These are phyloP conservation scores for Staphylotrichum longicolle DNA, from an alignment of 495 filamentous ascomycete species.

Conservation along the genomic window DNA sequence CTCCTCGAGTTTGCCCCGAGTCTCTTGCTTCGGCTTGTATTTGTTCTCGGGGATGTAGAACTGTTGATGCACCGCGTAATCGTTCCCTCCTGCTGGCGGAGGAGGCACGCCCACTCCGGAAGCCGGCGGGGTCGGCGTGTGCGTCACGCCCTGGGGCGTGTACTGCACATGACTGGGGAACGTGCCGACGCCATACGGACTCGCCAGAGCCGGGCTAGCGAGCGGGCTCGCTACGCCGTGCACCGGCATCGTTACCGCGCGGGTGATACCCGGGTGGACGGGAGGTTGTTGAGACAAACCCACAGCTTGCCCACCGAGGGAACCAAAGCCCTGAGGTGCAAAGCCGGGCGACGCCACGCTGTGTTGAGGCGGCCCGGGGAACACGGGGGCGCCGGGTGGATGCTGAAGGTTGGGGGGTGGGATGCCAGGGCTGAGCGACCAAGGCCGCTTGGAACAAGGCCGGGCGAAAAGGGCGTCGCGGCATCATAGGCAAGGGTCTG, in stretches of 20 bases:
- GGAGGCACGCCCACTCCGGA: slow-evolving; percentile 25
- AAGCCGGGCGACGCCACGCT: slow-evolving; percentile 42
- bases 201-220: slow-evolving; percentile 30
- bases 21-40: slow-evolving; percentile 53
- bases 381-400: slow-evolving; percentile 37
- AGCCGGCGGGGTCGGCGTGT: slow-evolving; percentile 33
- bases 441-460: slow-evolving; percentile 38
- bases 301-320: slow-evolving; percentile 33
- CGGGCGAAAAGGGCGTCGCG: slow-evolving; percentile 45
- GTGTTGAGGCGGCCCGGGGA: slow-evolving; percentile 42
- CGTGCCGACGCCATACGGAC: slow-evolving; percentile 40
- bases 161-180: slow-evolving; percentile 34
- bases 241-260: slow-evolving; percentile 44
- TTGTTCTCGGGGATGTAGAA: slow-evolving; percentile 68
- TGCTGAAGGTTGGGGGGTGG: slow-evolving; percentile 37
- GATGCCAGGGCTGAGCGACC: slow-evolving; percentile 37
- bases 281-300: slow-evolving; percentile 19
- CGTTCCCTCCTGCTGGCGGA: slow-evolving; percentile 13
- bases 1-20: slow-evolving; percentile 62
- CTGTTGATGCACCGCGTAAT: slow-evolving; percentile 73
- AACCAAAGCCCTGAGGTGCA: slow-evolving; percentile 39
- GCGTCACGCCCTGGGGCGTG: slow-evolving; percentile 36
- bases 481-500: slow-evolving; percentile 67
- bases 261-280: slow-evolving; percentile 39
- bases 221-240: slow-evolving; percentile 28